Evolutionary conservation across 2,329 filamentous ascomycete species (phyloP).

Genomic region (Xylariaceae sp.): DNA sequence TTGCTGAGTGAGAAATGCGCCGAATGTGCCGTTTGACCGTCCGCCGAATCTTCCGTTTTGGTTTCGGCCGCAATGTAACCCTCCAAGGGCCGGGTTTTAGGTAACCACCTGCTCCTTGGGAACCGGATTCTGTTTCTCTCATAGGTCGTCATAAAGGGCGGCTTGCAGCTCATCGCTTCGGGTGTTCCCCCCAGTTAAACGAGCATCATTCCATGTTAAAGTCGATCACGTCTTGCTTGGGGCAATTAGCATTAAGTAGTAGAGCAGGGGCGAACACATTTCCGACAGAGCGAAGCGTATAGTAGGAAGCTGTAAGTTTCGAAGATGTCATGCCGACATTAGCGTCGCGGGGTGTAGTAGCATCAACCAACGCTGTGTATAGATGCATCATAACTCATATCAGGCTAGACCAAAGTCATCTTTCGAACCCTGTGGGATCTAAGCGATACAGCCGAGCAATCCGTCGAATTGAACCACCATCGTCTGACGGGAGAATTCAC

Average conservation of each 20-base stretch:
- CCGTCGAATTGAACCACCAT: not conserved
- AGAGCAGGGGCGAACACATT: not conserved
- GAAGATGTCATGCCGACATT: too few species aligned
- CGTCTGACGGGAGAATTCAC: not conserved
- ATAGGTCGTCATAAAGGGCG: not conserved
- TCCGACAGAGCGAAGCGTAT: not conserved
- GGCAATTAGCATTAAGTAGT: not conserved
- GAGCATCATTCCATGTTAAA: not conserved
- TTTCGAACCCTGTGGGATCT: not conserved
- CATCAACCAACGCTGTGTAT: slow-evolving; percentile 2
- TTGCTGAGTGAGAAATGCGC: not conserved
- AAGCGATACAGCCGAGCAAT: too few species aligned
- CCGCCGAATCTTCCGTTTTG: slow-evolving; percentile 17
- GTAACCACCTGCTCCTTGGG: slow-evolving; percentile 4
- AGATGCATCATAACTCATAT: slow-evolving; percentile 1
- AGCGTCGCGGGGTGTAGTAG: slow-evolving; percentile 2
- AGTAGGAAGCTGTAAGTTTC: slow-evolving; percentile 10
- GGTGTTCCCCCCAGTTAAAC: not conserved
- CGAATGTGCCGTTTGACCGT: slow-evolving; percentile 14
- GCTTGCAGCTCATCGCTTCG: not conserved
- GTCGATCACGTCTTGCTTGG: not conserved
- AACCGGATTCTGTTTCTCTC: slow-evolving; percentile 1
- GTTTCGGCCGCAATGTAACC: slow-evolving; percentile 22
- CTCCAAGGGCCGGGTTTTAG: slow-evolving; percentile 15
- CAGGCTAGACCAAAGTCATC: slow-evolving; percentile 2